A percentile compares a stretch with the other conserved stretches of the same genome.
phyloP scores from a whole-genome alignment of 2,329 filamentous ascomycete species.

The Dactylellina drechsleri region DNA sequence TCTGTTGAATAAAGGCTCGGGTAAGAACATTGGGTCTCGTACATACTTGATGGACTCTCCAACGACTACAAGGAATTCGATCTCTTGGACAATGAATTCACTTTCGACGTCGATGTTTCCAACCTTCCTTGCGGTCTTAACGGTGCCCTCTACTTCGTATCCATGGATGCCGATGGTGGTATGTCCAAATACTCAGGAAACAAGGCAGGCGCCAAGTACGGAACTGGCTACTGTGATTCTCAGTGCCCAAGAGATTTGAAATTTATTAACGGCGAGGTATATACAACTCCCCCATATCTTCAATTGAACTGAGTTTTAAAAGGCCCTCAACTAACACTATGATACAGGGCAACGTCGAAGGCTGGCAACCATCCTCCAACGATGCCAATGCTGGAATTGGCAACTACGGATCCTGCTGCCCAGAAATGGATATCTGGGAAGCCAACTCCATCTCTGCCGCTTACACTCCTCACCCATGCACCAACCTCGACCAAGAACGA shows the following conservation, averaged over 20 bases:
- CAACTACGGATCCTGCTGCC: conserved; percentile 67
- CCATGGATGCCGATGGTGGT: conserved; percentile 71
- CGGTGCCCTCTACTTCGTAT: conserved; percentile 74
- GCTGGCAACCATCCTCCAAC: conserved; percentile 61
- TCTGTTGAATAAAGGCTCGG: conserved; percentile 18
- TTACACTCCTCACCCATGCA: conserved; percentile 62
- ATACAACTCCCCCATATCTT: not conserved
- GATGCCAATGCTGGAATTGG: conserved; percentile 67
- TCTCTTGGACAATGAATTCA: conserved; percentile 74
- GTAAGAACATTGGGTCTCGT: conserved; percentile 64
- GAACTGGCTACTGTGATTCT: conserved; percentile 69
- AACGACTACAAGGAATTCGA: conserved; percentile 73
- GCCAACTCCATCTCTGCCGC: conserved; percentile 61
- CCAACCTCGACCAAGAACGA: conserved; percentile 60
- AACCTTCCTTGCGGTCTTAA: conserved; percentile 76
- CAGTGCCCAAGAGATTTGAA: conserved; percentile 69
- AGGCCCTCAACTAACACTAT: not conserved
- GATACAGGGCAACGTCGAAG: conserved; percentile 66
- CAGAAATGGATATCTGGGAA: conserved; percentile 68
- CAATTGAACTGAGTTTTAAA: conserved; percentile 8
- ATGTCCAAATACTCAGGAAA: conserved; percentile 66
- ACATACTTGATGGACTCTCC: conserved; percentile 72
- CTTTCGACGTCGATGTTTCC: conserved; percentile 77
- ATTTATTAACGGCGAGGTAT: conserved; percentile 68
- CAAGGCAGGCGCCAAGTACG: conserved; percentile 68